These are phyloP conservation scores for Fusarium haematococcum DNA, from an alignment of 2,329 filamentous ascomycete genomes.

Conservation along the genomic window DNA sequence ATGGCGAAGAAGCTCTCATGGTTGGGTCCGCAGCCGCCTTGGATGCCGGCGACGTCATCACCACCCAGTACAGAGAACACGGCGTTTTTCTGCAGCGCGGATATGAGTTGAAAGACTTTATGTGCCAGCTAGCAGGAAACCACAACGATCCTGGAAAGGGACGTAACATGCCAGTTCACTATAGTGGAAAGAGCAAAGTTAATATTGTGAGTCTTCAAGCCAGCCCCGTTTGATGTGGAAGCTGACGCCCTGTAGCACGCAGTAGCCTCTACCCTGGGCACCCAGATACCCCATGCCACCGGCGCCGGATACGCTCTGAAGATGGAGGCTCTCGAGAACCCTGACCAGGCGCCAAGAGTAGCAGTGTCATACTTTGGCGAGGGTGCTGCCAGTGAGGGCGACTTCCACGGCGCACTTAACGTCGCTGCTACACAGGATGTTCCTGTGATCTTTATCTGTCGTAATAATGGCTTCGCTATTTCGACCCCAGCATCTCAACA, in stretches of 20 bases:
- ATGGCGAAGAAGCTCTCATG: conserved; percentile 88
- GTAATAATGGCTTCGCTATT: conserved; percentile 89
- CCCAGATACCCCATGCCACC: conserved; percentile 84
- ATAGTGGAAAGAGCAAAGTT: conserved; percentile 77
- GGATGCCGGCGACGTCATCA: conserved; percentile 80
- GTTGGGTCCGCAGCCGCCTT: conserved; percentile 85
- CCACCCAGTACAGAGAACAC: conserved; percentile 89
- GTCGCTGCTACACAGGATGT: conserved; percentile 84
- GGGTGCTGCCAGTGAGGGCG: conserved; percentile 84
- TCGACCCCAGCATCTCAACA: conserved; percentile 85
- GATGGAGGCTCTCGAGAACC: conserved; percentile 75
- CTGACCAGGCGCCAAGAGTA: conserved; percentile 70
- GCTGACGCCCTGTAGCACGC: conserved; percentile 67
- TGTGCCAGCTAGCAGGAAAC: conserved; percentile 91
- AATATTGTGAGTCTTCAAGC: conserved; percentile 71
- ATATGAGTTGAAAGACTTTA: conserved; percentile 84
- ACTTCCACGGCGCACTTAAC: conserved; percentile 87
- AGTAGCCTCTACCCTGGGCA: conserved; percentile 81
- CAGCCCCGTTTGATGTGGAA: background rate
- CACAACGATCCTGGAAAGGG: conserved; percentile 79
- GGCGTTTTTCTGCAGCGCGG: conserved; percentile 90
- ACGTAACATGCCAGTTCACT: conserved; percentile 94
- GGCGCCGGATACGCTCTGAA: conserved; percentile 86
- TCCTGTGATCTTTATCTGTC: conserved; percentile 84
- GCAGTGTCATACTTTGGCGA: conserved; percentile 87